Evolutionary conservation across 768 basidiomycete genomes (phyloP), one percentile per base, ranked within the genome.

Genomic region (Tricholoma furcatifolium): DNA sequence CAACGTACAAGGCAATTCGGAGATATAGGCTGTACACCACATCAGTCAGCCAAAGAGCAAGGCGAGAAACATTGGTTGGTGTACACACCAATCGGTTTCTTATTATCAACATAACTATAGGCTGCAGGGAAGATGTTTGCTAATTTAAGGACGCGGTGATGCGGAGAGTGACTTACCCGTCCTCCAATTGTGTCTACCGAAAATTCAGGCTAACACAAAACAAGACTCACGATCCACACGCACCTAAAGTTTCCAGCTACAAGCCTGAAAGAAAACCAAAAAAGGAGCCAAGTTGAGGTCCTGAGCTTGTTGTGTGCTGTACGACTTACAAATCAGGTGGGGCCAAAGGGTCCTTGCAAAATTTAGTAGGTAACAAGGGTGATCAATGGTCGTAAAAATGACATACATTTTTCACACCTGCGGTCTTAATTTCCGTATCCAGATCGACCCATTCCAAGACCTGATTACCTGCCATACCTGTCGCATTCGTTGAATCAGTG

Each of bases 361-460:
- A n/a, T 18, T 20, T 32, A n/a, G 8, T 44, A 42, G 42, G 31
- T 6, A 27, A 27, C 27, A 27, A 27, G 32, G 31, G 31, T 14
- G 24, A 4, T 4, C 27, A 32, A 18, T 27, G 7, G 30, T 11
- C 1, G 39, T 6, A 14, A 7, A 24, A 4, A 21, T 18, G 27
- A 62, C 74, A 54, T 56, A 76, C 79, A 36, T 67, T 70, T 67
- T 82, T 72, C 57, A 83, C 61, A 50, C 77, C 74, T 15, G 74
- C 77, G 2, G 82, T 82, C 71, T 83, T 82, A 55, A 84, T 77
- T 63, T 84, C 83, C 8, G 77, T 74, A 59, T 83, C 82, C 34
- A 85, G 65, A 59, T 83, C 82, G 10, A 64, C 57, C 82, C 82
- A 84, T 60, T 84, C 83, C 17, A 84, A 60, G 1, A 84, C 83